A percentile compares a stretch with the other conserved stretches of the same genome.
Evolutionary conservation across 768 basidiomycete genomes (phyloP).

Genomic region (Lentinula edodes): DNA sequence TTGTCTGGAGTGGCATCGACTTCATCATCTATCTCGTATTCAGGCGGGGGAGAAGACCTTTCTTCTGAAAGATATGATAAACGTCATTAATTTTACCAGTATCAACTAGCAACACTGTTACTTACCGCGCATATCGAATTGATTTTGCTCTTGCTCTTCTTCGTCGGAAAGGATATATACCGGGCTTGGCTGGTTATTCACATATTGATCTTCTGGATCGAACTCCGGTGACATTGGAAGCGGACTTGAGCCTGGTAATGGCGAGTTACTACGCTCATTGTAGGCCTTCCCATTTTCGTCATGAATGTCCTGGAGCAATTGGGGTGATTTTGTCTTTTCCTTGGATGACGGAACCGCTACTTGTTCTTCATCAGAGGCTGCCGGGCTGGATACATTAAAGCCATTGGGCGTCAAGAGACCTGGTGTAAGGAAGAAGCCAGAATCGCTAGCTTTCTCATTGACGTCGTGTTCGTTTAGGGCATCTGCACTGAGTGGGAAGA

Average conservation of each 20-base stretch:
- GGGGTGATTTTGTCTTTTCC: neutral
- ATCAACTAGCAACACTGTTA: neutral
- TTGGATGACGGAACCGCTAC: neutral
- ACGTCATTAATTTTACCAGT: neutral
- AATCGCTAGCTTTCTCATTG: slow-evolving; percentile 11
- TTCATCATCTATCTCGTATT: neutral
- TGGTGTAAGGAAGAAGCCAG: slow-evolving; percentile 22
- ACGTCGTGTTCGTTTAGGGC: slow-evolving; percentile 21
- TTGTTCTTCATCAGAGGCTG: neutral
- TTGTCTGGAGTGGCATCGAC: neutral
- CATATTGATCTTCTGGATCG: neutral
- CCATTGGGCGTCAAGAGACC: slow-evolving; percentile 16
- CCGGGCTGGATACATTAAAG: neutral
- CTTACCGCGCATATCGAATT: neutral
- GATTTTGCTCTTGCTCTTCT: neutral
- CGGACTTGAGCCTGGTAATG: neutral
- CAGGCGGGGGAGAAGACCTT: slow-evolving; percentile 1
- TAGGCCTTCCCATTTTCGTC: neutral
- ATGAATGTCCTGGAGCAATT: neutral
- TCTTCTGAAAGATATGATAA: neutral
- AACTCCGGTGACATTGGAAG: neutral
- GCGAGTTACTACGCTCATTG: neutral
- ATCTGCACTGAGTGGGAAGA: slow-evolving; percentile 16
- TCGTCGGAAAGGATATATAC: slow-evolving; percentile 1
- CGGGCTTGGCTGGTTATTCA: neutral